Conservation (phyloP, 1,284 basidiomycete genomes). For the Lentinula novae-zelandiae region DNA sequence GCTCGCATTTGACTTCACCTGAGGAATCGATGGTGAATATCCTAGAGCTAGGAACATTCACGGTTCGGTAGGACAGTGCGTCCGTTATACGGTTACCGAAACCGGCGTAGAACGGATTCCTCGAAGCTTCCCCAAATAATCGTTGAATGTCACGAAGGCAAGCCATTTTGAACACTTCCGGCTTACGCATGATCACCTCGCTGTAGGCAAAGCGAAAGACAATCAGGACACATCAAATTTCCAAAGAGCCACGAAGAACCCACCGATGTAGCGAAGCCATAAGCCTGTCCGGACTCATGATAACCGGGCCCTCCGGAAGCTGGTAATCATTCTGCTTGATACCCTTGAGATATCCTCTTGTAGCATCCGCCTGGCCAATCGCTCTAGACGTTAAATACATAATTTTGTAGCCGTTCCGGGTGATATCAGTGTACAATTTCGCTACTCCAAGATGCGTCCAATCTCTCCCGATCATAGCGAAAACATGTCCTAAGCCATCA, state of each 20-base stretch:
- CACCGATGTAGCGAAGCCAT: constrained; percentile 95
- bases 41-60: constrained; percentile 90
- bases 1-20: constrained; percentile 97
- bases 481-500: constrained; percentile 95
- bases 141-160: constrained; percentile 95
- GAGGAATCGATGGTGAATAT: constrained; percentile 98
- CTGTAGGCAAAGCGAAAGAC: constrained; percentile 33
- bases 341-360: constrained; percentile 91
- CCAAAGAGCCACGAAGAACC: constrained; percentile 20
- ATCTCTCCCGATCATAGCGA: constrained; percentile 98
- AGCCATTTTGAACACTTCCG: constrained; percentile 99
- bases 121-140: constrained; percentile 73
- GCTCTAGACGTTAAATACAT: constrained; percentile 98
- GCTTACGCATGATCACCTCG: constrained; percentile 98
- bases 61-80: constrained; percentile 93
- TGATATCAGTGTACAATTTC: constrained; percentile 97
- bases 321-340: constrained; percentile 96
- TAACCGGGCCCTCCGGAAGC: constrained; percentile 96
- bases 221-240: neutral
- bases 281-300: constrained; percentile 97
- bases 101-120: constrained; percentile 92
- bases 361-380: constrained; percentile 98
- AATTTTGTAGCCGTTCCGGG: constrained; percentile 95
- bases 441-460: constrained; percentile 99
- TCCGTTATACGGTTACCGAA: constrained; percentile 99